These are phyloP conservation scores for Pleurotus cornucopiae DNA, from an alignment of 768 basidiomycete genomes.

Conservation along the genomic window DNA sequence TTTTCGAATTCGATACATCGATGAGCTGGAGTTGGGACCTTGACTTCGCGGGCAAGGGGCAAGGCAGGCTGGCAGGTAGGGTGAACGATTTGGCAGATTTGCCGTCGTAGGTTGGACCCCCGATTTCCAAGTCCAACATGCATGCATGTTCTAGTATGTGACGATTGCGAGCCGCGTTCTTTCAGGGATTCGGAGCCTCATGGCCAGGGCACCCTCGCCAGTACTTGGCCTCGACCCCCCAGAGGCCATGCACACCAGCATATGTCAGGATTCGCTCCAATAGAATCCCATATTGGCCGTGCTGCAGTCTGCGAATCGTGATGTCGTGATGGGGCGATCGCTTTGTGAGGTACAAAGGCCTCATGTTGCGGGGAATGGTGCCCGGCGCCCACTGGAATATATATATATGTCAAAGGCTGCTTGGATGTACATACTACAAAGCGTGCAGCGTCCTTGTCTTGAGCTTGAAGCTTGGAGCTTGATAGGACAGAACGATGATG, in stretches of 20 bases:
- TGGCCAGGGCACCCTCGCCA: conserved; percentile 2
- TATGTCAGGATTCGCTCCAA: background rate
- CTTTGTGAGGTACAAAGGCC: background rate
- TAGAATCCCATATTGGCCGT: background rate
- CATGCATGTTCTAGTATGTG: no score
- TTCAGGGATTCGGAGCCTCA: conserved; percentile 6
- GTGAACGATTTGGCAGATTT: no score
- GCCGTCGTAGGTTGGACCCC: no score
- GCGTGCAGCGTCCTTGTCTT: background rate
- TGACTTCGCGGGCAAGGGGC: no score
- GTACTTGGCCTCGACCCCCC: no score
- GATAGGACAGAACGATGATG: background rate
- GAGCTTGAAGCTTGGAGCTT: background rate
- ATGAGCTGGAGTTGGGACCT: no score
- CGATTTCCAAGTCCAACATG: no score
- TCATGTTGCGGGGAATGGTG: conserved; percentile 6
- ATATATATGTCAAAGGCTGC: background rate
- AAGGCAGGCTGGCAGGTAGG: no score
- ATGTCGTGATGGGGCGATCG: conserved; percentile 6
- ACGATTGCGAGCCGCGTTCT: background rate
- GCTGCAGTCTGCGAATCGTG: background rate
- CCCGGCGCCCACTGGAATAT: conserved; percentile 2
- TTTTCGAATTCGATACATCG: background rate
- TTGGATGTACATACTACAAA: background rate
- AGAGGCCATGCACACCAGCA: no score